phyloP scores from a whole-genome alignment of 345 rosid genomes.

The Conringia planisiliqua region DNA sequence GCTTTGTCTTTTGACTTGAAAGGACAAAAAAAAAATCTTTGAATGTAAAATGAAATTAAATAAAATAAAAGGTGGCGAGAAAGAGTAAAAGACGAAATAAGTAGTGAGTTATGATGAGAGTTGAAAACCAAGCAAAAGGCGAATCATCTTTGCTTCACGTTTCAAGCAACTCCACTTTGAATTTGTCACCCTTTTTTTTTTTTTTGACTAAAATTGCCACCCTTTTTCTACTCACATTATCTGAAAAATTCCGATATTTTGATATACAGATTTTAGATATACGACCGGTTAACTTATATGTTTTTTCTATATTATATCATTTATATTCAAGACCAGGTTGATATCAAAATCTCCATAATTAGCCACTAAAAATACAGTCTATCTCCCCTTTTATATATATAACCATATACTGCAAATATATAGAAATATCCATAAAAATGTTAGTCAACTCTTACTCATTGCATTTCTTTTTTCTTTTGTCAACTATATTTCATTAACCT shows the following conservation, averaged over 20 bases:
- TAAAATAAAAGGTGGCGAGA: constrained; percentile 6
- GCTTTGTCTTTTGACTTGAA: constrained; percentile 32
- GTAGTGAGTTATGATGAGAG: constrained; percentile 36
- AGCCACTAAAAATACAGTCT: background rate
- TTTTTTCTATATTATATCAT: background rate
- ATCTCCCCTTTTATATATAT: background rate
- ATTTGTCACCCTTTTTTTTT: background rate
- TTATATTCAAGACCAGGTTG: background rate
- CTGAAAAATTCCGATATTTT: background rate
- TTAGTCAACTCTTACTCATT: background rate
- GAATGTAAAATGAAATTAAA: background rate
- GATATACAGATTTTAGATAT: background rate
- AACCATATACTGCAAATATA: too few relatives aligned
- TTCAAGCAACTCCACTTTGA: constrained; percentile 35
- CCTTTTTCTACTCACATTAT: constrained; percentile 1
- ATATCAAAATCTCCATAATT: background rate
- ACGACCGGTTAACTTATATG: background rate
- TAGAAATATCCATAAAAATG: background rate
- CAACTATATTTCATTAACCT: background rate
- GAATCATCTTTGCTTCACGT: constrained; percentile 33
- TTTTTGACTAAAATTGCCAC: background rate
- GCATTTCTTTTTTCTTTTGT: background rate
- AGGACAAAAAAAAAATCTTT: background rate
- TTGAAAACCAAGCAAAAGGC: constrained; percentile 41
- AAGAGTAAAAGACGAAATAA: constrained; percentile 34